Conservation (phyloP, 805 yeast genomes). For the Ogataea populi-albae region DNA sequence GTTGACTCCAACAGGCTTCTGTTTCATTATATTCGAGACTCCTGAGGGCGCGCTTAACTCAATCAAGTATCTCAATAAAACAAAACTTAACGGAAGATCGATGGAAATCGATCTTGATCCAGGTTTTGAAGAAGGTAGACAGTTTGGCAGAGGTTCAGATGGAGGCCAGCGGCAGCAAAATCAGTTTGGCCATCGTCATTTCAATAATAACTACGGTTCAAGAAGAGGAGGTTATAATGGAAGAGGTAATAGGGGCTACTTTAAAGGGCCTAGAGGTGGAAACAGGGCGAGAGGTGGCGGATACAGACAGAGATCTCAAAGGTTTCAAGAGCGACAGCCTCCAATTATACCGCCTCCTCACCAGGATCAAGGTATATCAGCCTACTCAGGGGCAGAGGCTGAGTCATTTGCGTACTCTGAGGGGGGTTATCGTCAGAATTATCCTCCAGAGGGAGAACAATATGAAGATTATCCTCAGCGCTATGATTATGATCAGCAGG, state of each 20-base stretch:
- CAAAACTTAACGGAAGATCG: conserved; percentile 77
- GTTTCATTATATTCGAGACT: conserved; percentile 76
- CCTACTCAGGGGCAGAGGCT: too few relatives aligned
- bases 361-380: not conserved
- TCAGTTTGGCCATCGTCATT: conserved; percentile 9
- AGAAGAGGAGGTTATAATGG: conserved; percentile 20
- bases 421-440: not conserved
- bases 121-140: conserved; percentile 93
- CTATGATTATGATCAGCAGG: conserved; percentile 4
- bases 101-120: conserved; percentile 92
- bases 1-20: conserved; percentile 94
- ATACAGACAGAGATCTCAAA: conserved; percentile 20
- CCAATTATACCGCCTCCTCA: conserved; percentile 1
- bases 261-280: conserved; percentile 19
- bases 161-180: conserved; percentile 74
- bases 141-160: conserved; percentile 86
- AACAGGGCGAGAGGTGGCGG: conserved; percentile 3
- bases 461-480: conserved; percentile 3
- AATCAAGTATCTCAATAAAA: conserved; percentile 75
- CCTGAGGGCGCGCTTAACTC: conserved; percentile 77
- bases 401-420: too few relatives aligned
- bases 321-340: not conserved
- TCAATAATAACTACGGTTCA: conserved; percentile 9
- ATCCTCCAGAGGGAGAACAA: conserved; percentile 2
- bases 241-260: conserved; percentile 19